Evolutionary conservation across 176 grass and related monocot genomes (phyloP), one percentile per base, ranked within the genome.

Genomic region (Rhynchospora breviuscula): DNA sequence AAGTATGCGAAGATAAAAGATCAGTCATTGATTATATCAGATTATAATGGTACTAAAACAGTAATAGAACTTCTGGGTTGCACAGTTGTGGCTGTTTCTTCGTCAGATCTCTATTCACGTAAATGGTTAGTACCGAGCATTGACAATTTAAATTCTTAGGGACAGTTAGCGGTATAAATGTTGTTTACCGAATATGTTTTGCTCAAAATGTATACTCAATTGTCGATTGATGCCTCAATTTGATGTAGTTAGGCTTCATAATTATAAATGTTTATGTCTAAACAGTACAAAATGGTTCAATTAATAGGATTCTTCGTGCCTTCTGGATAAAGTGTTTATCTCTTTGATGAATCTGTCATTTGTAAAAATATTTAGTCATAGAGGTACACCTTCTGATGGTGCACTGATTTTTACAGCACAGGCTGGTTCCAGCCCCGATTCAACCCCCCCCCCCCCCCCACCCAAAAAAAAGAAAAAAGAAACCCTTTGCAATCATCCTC

Each of bases 1-100:
- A 98, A 87, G 91, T 84, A 61, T 68, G 92, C 90, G 67, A 88
- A 88, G 83, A 93, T 98, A 31, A 89, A 93, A 70, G 95, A 88
- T 46, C 83, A 84, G 3, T 75, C 58, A 1, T 77, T 98, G 19
- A 86, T 22, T 83, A 94, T 98, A 77, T 92, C 90, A 79, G 86
- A 64, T 54, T 67, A 79, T 71, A 87, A 90, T 90, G 91, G 86
- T 86, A 85, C 88, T 58, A 85, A 84, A 10, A 67, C 85, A 89
- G 85, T 68, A 46, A 88, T 98, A 81, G 82, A 86, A 62, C 96
- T 98, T 67, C 61, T 78, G 19, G 88, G 89, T 66, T 95, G 96
- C 86, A 90, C 49, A 3, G 77, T 94, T 11, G 23, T 86, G 53
- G 88, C 93, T 83, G 91, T 98, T 86, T 98, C 96, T 90, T 88